Conservation (phyloP, 2,329 filamentous ascomycete species). For the Xylaria arbuscula region DNA sequence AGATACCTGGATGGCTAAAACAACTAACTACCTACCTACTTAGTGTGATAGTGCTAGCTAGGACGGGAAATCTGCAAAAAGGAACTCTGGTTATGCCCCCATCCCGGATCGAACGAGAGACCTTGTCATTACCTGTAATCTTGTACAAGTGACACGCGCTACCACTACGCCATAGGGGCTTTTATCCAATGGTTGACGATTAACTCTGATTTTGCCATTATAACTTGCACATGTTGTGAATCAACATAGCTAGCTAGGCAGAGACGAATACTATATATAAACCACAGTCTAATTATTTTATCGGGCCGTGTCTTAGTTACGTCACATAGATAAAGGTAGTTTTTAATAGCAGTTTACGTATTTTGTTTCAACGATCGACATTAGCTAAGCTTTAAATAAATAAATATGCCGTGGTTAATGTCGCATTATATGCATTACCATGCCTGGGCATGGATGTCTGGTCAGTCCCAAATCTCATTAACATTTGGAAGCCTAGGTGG, state of each 20-base stretch:
- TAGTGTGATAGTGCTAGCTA: too few species aligned
- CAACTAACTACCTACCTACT: too few species aligned
- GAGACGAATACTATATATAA: background rate
- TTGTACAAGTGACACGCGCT: constrained; percentile 42
- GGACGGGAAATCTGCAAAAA: constrained; percentile 2
- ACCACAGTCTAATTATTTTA: too few species aligned
- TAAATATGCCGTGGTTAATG: too few species aligned
- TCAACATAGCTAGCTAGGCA: too few species aligned
- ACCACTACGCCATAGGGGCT: constrained; percentile 42
- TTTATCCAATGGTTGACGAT: background rate
- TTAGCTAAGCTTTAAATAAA: too few species aligned
- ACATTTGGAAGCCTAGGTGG: background rate
- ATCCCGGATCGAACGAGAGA: constrained; percentile 43
- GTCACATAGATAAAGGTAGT: too few species aligned
- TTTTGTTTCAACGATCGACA: too few species aligned
- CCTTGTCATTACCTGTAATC: constrained; percentile 36
- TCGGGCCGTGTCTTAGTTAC: too few species aligned
- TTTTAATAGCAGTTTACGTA: too few species aligned
- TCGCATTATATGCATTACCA: too few species aligned
- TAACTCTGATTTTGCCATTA: background rate
- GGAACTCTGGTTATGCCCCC: constrained; percentile 26
- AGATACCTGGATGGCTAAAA: too few species aligned
- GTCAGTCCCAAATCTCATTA: background rate
- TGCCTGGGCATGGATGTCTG: background rate
- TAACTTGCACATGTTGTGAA: background rate